A percentile compares a stretch with the other conserved stretches of the same genome.
These are phyloP conservation scores for Pythium volutum DNA, from an alignment of 352 stramenopile genomes.

Conservation along the genomic window DNA sequence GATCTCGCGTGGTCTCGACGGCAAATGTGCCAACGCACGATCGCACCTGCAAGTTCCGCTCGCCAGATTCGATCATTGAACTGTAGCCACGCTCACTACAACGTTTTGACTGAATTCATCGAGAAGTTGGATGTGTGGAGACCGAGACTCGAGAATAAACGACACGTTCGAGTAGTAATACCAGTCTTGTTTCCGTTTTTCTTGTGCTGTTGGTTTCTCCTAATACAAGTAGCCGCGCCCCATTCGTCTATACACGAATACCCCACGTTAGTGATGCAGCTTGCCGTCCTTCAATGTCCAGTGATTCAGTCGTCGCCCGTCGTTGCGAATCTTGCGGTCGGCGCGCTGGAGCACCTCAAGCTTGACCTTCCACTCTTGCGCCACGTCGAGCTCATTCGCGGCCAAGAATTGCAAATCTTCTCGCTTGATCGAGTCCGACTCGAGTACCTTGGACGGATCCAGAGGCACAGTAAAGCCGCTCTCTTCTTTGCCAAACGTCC, in stretches of 20 bases:
- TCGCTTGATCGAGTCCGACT: slow-evolving; percentile 67
- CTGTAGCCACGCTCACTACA: neutral
- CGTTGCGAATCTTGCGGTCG: slow-evolving; percentile 72
- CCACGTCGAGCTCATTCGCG: slow-evolving; percentile 63
- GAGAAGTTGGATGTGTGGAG: too few relatives aligned
- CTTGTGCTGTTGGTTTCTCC: neutral
- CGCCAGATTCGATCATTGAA: slow-evolving; percentile 2
- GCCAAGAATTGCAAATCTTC: slow-evolving; percentile 72
- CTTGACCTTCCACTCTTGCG: slow-evolving; percentile 83
- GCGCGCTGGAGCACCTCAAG: slow-evolving; percentile 76
- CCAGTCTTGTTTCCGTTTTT: neutral
- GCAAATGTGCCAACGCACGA: slow-evolving; percentile 4
- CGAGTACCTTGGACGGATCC: slow-evolving; percentile 55
- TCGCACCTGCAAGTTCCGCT: neutral
- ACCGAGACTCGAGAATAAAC: too few relatives aligned
- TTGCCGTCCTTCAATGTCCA: slow-evolving; percentile 56
- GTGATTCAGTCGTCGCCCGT: slow-evolving; percentile 76
- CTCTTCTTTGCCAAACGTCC: slow-evolving; percentile 53
- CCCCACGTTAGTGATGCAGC: neutral
- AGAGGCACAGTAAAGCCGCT: slow-evolving; percentile 62
- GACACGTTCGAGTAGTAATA: too few relatives aligned
- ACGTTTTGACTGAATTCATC: neutral
- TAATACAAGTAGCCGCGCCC: too few relatives aligned
- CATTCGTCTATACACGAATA: neutral
- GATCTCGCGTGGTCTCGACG: slow-evolving; percentile 2